Conservation (phyloP, 768 basidiomycete species). For the Amanita phalloides region DNA sequence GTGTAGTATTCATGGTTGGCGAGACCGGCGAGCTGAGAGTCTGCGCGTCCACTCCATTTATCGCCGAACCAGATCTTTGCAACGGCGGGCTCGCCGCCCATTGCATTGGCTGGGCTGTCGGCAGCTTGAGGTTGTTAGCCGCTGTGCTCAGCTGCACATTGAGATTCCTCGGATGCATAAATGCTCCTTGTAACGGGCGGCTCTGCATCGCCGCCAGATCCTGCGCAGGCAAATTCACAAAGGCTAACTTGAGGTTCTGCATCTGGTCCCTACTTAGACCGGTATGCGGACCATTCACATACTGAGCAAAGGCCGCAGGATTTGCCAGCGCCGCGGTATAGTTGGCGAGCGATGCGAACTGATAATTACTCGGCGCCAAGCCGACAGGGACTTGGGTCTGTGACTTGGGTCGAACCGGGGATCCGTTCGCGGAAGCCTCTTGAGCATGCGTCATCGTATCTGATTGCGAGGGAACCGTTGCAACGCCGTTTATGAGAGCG, state of each 20-base stretch:
- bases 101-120: constrained; percentile 28
- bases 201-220: constrained; percentile 28
- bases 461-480: constrained; percentile 15
- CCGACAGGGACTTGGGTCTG: constrained; percentile 29
- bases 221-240: constrained; percentile 30
- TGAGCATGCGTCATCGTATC: constrained; percentile 12
- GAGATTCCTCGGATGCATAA: constrained; percentile 28
- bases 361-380: constrained; percentile 37
- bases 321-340: constrained; percentile 25
- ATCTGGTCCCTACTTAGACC: constrained; percentile 46
- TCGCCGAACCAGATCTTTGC: constrained; percentile 20
- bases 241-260: constrained; percentile 47
- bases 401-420: constrained; percentile 31
- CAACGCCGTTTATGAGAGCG: constrained; percentile 17
- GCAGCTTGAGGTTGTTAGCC: constrained; percentile 30
- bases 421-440: constrained; percentile 13
- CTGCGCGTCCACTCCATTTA: constrained; percentile 22
- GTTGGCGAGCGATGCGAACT: constrained; percentile 28
- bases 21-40: constrained; percentile 18
- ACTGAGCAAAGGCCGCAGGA: constrained; percentile 21
- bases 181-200: constrained; percentile 22
- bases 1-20: constrained; percentile 27
- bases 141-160: constrained; percentile 25
- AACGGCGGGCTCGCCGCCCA: constrained; percentile 21
- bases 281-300: constrained; percentile 23